Evolutionary conservation across 2,329 filamentous ascomycete genomes (phyloP), one percentile per base, ranked within the genome.

Genomic region (Cladophialophora yegresii): DNA sequence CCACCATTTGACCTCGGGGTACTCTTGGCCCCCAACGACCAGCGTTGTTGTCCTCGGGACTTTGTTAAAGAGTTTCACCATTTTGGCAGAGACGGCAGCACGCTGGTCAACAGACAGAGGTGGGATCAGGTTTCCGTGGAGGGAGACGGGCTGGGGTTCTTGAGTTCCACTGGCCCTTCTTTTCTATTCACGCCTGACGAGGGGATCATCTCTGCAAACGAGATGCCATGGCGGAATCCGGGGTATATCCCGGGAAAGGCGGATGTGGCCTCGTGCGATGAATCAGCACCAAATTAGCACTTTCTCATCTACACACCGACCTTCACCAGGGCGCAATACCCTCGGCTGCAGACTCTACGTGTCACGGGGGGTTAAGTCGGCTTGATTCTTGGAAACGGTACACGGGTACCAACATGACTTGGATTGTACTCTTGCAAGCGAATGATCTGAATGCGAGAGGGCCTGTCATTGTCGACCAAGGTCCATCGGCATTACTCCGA

Each of bases 1-100:
- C 50, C 53, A 61, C 59, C 59, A 61, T 36, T 47, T 61, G 33
- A 61, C 36, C 32, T 61, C 50, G n/a, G 59, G 59, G 26, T 55
- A 61, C 50, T 55, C 50, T 20, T 55, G 23, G 5, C 59, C 51
- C 20, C 59, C 59, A 9, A 61, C 59, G 36, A 61, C 51, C 33
- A 61, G 30, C n/a, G 26, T 54, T 23, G 47, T 16, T 7, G 59
- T 23, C 10, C 47, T 47, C 16, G 59, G 53, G n/a, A 33, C 26
- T 12, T 33, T 16, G 45, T 30, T 16, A 13, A 47, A 47, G 10
- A 61, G 3, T 32, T 30, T 54, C 12, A 61, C 36, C 59, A 61
- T 61, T 26, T 45, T 49, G 23, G 47, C 47, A 28, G 20, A 49
- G 20, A 8, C 2, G 9, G 20, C 28, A 7, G 45, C 20, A 9